These are phyloP conservation scores for Alternaria ethzedia DNA, from an alignment of 2,329 filamentous ascomycete genomes.

Conservation along the genomic window DNA sequence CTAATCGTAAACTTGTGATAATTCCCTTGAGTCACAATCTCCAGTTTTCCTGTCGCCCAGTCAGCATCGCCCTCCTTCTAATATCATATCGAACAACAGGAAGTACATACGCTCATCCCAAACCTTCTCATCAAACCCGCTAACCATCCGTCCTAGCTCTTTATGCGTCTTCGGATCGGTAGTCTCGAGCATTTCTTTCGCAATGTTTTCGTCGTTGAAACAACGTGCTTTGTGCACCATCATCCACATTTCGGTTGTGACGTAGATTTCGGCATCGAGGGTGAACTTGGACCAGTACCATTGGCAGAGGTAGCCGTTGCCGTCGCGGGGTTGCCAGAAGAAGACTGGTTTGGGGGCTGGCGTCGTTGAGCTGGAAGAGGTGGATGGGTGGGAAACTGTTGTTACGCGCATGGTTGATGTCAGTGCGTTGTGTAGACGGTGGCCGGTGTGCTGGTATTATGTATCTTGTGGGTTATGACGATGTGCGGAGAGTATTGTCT, in stretches of 20 bases:
- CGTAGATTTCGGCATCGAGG: conserved; percentile 39
- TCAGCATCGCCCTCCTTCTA: background rate
- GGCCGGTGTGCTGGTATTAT: background rate
- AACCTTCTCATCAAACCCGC: background rate
- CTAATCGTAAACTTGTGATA: background rate
- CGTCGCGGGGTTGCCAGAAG: conserved; percentile 36
- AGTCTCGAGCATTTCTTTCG: background rate
- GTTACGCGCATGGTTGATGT: background rate
- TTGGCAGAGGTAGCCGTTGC: conserved; percentile 66
- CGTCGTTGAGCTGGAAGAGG: background rate
- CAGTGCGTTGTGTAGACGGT: background rate
- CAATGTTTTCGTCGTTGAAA: background rate
- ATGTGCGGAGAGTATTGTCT: background rate
- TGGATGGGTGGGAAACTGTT: background rate
- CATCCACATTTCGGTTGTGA: conserved; percentile 56
- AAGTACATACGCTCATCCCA: background rate
- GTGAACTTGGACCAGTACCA: conserved; percentile 64
- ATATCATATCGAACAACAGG: background rate
- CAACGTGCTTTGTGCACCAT: conserved; percentile 53
- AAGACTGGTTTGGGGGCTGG: conserved; percentile 22
- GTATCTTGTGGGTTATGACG: background rate
- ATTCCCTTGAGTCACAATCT: background rate
- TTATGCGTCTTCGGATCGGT: background rate
- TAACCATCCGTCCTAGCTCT: background rate
- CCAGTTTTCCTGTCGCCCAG: background rate